Conservation (phyloP, 78 protist species). For the Goniomonas avonlea region DNA sequence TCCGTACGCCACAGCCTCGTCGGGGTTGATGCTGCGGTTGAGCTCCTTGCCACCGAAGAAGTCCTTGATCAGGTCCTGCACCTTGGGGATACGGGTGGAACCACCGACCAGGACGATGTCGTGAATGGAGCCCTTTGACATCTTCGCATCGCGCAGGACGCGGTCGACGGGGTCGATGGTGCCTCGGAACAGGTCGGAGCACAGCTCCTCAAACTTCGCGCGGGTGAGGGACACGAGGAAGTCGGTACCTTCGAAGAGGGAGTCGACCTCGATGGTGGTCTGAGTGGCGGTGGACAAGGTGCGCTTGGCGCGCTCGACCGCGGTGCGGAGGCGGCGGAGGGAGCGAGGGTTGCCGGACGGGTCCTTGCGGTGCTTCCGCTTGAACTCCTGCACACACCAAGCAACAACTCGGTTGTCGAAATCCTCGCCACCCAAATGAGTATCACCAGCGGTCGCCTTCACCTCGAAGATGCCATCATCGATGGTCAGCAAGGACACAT, state of each 20-base stretch:
- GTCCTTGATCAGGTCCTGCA: conserved; percentile 83
- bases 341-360: conserved; percentile 18
- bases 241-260: conserved; percentile 90
- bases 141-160: conserved; percentile 73
- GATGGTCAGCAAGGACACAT: conserved; percentile 71
- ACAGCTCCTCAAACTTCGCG: conserved; percentile 90
- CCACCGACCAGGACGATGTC: conserved; percentile 97
- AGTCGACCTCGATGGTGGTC: conserved; percentile 88
- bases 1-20: conserved; percentile 99
- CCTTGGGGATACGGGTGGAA: conserved; percentile 92
- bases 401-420: conserved; percentile 61
- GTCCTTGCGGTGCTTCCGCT: conserved; percentile 40
- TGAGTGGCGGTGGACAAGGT: conserved; percentile 59
- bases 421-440: conserved; percentile 79
- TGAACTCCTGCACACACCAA: conserved; percentile 39
- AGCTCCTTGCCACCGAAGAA: conserved; percentile 92
- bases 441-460: conserved; percentile 73
- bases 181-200: conserved; percentile 77
- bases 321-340: conserved; percentile 52
- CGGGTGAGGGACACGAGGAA: conserved; percentile 84
- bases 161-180: conserved; percentile 82
- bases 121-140: conserved; percentile 58
- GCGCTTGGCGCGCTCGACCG: conserved; percentile 70
- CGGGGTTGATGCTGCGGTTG: conserved; percentile 83
- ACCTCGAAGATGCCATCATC: conserved; percentile 72